Evolutionary conservation across 2,329 filamentous ascomycete genomes (phyloP).

Genomic region (Bertia moriformis): DNA sequence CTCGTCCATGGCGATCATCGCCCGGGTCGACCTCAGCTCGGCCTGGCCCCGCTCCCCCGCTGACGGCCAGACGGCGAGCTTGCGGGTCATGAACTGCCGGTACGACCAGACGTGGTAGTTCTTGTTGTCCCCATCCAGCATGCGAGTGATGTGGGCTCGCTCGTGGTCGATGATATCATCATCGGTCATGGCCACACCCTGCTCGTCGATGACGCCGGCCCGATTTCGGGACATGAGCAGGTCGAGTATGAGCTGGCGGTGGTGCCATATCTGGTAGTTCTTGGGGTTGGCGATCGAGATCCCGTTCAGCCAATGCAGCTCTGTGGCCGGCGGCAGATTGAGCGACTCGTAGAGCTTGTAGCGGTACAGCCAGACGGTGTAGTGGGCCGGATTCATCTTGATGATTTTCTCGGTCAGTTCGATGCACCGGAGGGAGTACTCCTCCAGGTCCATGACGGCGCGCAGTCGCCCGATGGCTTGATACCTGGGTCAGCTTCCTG

Average conservation of each 20-base stretch:
- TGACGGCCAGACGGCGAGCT: conserved; percentile 55
- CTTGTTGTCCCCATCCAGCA: conserved; percentile 78
- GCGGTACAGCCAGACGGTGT: conserved; percentile 96
- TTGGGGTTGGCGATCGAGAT: conserved; percentile 76
- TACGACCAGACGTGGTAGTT: conserved; percentile 99
- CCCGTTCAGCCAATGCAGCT: conserved; percentile 75
- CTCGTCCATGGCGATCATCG: conserved; percentile 64
- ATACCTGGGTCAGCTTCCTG: neutral
- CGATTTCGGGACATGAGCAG: conserved; percentile 49
- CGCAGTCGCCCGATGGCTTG: conserved; percentile 79
- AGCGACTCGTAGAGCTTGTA: conserved; percentile 63
- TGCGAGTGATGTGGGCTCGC: conserved; percentile 42
- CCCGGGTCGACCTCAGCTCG: conserved; percentile 59
- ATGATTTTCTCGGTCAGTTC: conserved; percentile 81
- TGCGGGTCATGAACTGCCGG: conserved; percentile 55
- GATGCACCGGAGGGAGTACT: conserved; percentile 66
- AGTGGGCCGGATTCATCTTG: conserved; percentile 85
- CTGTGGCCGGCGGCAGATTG: conserved; percentile 47
- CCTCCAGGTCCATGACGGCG: conserved; percentile 79
- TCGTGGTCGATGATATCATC: conserved; percentile 39
- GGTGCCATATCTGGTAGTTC: conserved; percentile 97
- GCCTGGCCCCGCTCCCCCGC: conserved; percentile 29
- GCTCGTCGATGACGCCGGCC: conserved; percentile 35
- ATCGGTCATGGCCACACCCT: conserved; percentile 37
- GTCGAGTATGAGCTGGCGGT: too few relatives aligned